Percentiles rank a stretch among this genome's conserved stretches.
Evolutionary conservation across 192 early-diverging fungal species (phyloP).

Genomic region (Entomortierella lignicola): DNA sequence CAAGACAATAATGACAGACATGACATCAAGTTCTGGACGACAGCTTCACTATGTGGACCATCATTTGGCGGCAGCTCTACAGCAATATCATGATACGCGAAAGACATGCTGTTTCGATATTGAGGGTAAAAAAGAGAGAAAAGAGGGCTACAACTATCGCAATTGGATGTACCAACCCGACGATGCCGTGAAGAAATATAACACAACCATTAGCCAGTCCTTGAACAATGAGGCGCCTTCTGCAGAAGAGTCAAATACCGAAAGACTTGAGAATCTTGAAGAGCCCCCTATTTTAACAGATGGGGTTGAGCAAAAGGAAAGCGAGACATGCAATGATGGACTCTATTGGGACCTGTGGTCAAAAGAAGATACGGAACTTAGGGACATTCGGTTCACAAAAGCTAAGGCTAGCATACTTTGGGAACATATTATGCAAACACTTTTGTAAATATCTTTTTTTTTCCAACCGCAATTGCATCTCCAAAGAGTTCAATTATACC

Average conservation of each 20-base stretch:
- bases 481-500: too few species aligned
- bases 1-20: slow-evolving; percentile 35
- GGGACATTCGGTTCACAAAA: slow-evolving; percentile 14
- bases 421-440: slow-evolving; percentile 18
- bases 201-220: not conserved
- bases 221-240: not conserved
- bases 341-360: slow-evolving; percentile 48
- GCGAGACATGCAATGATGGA: slow-evolving; percentile 22
- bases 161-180: slow-evolving; percentile 42
- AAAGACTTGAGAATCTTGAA: not conserved
- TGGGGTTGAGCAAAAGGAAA: slow-evolving; percentile 1
- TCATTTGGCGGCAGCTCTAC: slow-evolving; percentile 36
- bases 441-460: slow-evolving; percentile 47
- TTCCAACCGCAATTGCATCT: too few species aligned
- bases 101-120: slow-evolving; percentile 7
- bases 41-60: slow-evolving; percentile 10
- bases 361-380: slow-evolving; percentile 11
- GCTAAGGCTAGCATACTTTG: slow-evolving; percentile 24
- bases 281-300: not conserved
- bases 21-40: slow-evolving; percentile 10
- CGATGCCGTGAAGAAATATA: slow-evolving; percentile 2
- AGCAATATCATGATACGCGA: slow-evolving; percentile 39
- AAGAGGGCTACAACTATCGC: slow-evolving; percentile 4
- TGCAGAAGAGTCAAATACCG: not conserved
- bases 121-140: not conserved